Base-by-base conservation (phyloP, 163 green algal genomes). In the Chlorella variabilis region DNA sequence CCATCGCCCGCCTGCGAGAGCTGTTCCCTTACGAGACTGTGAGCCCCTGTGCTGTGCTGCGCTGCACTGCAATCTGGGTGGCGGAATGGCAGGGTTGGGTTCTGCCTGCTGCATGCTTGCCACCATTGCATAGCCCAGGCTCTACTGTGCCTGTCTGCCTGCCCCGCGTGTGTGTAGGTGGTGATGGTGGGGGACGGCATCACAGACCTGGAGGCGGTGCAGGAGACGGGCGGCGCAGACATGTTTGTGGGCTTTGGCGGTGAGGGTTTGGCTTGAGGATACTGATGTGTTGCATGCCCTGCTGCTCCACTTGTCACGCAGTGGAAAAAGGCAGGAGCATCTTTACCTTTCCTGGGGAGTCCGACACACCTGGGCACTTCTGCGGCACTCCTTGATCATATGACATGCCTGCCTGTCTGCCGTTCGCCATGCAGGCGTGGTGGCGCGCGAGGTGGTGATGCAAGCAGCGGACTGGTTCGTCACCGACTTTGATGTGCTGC, bases 181-280 rank as follows among this genome's bases (percentile, higher is more conserved):
- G 88, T 95, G 71, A 96, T 96, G 92, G 89, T 95, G 25, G 92
- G 92, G 31, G 90, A 94, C 73, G 92, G 92, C 73, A 95, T 95
- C 84, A 95, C 92, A 0, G 91, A 95, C 75, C 83, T 95, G 51
- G 91, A 95, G 85, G 91, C 91, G 4, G 91, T 93, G 68, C 84
- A 92, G 83, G 83, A 89, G 51, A 85, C 78, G 3, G 89, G 88
- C 31, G 92, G 88, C 31, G 92, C 92, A 4, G 92, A 96, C 80
- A 74, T 93, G 63, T 96, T 96, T 83, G 34, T 96, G 41, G 92
- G 92, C 27, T 94, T 90, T 73, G 70, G 70, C 34, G 80, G 80
- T 59, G 56, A 20, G 54, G 31, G 8, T n/a, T n/a, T n/a, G n/a
- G n/a, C n/a, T n/a, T n/a, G n/a, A n/a, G n/a, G n/a, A n/a, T n/a